Evolutionary conservation across 1,139 yeast species (phyloP), one percentile per base, ranked within the genome.

Genomic region (Cylindricascospora bacillispora): DNA sequence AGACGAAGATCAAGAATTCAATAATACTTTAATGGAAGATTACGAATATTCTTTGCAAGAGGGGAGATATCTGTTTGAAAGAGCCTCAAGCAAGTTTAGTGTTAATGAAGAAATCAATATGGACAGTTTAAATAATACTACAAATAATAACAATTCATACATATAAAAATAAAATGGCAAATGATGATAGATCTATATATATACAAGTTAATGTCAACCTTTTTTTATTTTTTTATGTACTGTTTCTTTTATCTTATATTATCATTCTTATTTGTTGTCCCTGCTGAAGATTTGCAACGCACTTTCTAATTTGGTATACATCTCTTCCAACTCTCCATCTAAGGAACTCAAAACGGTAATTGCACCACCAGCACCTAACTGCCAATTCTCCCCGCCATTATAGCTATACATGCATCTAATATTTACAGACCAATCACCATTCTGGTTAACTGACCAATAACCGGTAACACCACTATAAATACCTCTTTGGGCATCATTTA

Each of bases 321-420:
- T 80, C 52, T 92, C 99, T 22, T 83, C 86, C 82, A 93, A 83
- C 54, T 92, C 99, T 2, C 75, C 89, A 13, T 70, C 69, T 6
- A 65, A 63, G 15, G 83, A 75, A 51, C 95, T 82, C 35, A 92
- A 61, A 2, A 85, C 92, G 0, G 98, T 89, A 34, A 92, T 77
- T 18, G 98, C 99, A 6, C 99, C 99, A 7, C 99, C 99, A 6
- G 98, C 98, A 2, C 99, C 99, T 35, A 89, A 72, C 41, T 86
- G 64, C 93, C 95, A 89, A 7, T 63, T 44, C 15, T 36, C 37
- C 1, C 49, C 52, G 1, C 47, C 49, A 13, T 52, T 47, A 53
- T 85, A 83, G 35, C 70, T 70, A 54, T 72, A 85, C 27, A 85
- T 65, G 3, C 95, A 81, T 25, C 99, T 65, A 34, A 92, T 92